Conservation (phyloP, 2,329 filamentous ascomycete species). For the Periconia sp. region DNA sequence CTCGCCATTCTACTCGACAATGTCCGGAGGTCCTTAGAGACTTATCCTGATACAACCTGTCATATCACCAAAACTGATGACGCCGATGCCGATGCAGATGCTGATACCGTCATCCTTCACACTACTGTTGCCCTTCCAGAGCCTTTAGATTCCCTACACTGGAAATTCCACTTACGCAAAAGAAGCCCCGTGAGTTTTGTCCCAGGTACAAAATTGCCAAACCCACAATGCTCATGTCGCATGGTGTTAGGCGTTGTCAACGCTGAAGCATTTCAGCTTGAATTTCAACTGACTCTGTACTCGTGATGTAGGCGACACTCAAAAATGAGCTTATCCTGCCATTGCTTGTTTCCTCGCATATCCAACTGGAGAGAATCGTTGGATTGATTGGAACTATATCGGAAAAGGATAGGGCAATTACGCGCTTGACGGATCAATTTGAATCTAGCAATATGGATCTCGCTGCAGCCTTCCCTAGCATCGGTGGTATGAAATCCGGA, state of each 20-base stretch:
- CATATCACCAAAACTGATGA: constrained; percentile 22
- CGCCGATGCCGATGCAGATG: constrained; percentile 15
- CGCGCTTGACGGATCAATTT: constrained; percentile 60
- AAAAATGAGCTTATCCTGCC: constrained; percentile 56
- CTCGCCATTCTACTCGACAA: constrained; percentile 68
- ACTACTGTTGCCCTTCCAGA: constrained; percentile 63
- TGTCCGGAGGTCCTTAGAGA: constrained; percentile 54
- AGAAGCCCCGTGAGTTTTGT: constrained; percentile 27
- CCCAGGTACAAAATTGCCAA: too few relatives aligned
- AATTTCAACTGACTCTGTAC: too few relatives aligned
- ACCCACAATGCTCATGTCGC: too few relatives aligned
- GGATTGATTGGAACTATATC: constrained; percentile 53
- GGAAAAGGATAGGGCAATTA: constrained; percentile 62
- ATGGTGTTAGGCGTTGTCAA: too few relatives aligned
- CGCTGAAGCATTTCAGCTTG: too few relatives aligned
- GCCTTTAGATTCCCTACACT: constrained; percentile 64
- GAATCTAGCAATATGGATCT: constrained; percentile 59
- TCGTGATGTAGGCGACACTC: constrained; percentile 30
- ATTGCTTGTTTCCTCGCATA: constrained; percentile 52
- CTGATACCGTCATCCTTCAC: constrained; percentile 51
- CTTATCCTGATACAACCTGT: constrained; percentile 40
- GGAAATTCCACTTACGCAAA: constrained; percentile 62
- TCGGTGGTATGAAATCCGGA: constrained; percentile 48
- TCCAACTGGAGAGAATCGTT: constrained; percentile 51
- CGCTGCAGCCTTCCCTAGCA: constrained; percentile 59